Base-by-base conservation (phyloP, 169 alveolate species). In the Theileria orientalis region DNA sequence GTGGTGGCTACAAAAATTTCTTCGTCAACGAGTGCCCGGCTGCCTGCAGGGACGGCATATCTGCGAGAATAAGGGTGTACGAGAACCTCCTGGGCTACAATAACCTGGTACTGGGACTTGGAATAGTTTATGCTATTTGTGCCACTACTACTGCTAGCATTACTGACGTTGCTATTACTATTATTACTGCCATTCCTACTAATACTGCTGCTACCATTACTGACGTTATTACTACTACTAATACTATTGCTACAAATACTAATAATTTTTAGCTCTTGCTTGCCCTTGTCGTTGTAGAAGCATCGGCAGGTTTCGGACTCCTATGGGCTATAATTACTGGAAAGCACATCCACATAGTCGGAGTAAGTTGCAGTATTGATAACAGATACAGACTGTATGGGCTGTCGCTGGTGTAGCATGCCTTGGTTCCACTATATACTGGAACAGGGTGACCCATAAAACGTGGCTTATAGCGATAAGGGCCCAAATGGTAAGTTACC, bases 21-120 rank as follows among this genome's bases (percentile, higher is more conserved):
- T 51, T 64, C 9, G 85, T 74, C 25, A 56, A 61, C 64, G 71
- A 64, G 69, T 82, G 89, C 63, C 84, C 89, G 21, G 71, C 72
- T 5, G 84, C 89, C 1, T 82, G 89, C 60, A 35, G 80, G 23
- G 79, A 74, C 14, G 89, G 79, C 8, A 82, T 82, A 9, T 2
- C 75, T 0, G 52, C 67, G 21, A 76, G 89, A 41, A 73, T 82
- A 23, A 42, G 64, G 23, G 78, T 68, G 0, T 82, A 82, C 44
- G 89, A 73, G 42, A 29, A 44, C 42, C 19, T 82, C 27, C 63
- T 73, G 57, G 54, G 41, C n/a, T n/a, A 37, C 54, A 82, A 74
- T 61, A 74, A 56, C 27, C 7, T 41, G 62, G 5, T 37, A 37
- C 9, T 37, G 44, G 44, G 44, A 9, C 9, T 37, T 37, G 44